Percentiles rank a stretch among this genome's conserved stretches.
phyloP scores from a whole-genome alignment of 2,329 filamentous ascomycete species.

The Fusarium napiforme region DNA sequence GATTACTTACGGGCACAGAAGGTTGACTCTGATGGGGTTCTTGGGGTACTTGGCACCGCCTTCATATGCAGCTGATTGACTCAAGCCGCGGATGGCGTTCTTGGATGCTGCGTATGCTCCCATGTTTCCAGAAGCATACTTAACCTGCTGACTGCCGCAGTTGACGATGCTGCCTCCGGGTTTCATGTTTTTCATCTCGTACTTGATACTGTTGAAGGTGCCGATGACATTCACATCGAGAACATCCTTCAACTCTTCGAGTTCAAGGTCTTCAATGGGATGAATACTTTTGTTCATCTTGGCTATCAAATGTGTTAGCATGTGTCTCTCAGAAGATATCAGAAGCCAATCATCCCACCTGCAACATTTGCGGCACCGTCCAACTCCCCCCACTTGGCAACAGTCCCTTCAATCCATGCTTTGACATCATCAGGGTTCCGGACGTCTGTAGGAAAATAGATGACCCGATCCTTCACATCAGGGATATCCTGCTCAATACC shows the following conservation, averaged over 20 bases:
- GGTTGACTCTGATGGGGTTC: constrained; percentile 42
- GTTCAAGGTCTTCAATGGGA: constrained; percentile 38
- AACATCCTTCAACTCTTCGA: constrained; percentile 39
- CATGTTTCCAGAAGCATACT: constrained; percentile 50
- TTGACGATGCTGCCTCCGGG: constrained; percentile 60
- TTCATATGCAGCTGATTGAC: constrained; percentile 44
- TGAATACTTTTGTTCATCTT: constrained; percentile 45
- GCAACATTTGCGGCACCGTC: constrained; percentile 53
- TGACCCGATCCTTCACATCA: constrained; percentile 35
- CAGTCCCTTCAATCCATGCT: constrained; percentile 48
- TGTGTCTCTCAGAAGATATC: accelerated
- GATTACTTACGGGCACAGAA: constrained; percentile 35
- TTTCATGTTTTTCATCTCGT: constrained; percentile 51
- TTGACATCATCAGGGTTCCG: constrained; percentile 48
- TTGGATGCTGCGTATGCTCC: constrained; percentile 50
- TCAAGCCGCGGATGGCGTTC: constrained; percentile 46
- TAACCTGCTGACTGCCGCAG: constrained; percentile 57
- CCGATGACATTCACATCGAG: constrained; percentile 43
- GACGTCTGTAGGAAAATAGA: constrained; percentile 46
- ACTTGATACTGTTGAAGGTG: constrained; percentile 44
- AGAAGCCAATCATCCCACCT: constrained; percentile 34
- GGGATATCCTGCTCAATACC: constrained; percentile 41
- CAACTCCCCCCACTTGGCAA: constrained; percentile 48
- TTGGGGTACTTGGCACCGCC: constrained; percentile 41
- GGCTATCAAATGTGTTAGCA: not conserved